phyloP scores from a whole-genome alignment of 2,329 filamentous ascomycete species.

The Cercospora sojina region DNA sequence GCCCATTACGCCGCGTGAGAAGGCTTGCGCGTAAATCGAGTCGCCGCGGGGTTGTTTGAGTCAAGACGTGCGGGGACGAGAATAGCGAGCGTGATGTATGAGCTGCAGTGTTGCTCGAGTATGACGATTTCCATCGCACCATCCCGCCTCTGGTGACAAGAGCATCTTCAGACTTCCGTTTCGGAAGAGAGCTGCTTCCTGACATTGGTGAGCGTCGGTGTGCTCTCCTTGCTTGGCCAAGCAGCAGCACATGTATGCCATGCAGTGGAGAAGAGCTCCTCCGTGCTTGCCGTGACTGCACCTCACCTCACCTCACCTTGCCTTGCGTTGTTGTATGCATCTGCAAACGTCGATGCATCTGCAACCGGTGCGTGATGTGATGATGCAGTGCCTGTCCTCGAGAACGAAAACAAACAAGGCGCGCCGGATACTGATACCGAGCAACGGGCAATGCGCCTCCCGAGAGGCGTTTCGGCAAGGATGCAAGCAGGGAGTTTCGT shows the following conservation, averaged over 20 bases:
- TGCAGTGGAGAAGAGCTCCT: neutral
- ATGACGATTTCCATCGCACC: neutral
- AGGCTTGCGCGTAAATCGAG: neutral
- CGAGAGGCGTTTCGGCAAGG: neutral
- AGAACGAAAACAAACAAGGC: neutral
- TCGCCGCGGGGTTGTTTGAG: neutral
- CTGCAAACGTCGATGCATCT: neutral
- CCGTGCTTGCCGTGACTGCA: neutral
- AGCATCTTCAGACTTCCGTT: neutral
- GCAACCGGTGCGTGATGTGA: neutral
- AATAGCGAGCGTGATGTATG: neutral
- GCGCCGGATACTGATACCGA: conserved; percentile 7
- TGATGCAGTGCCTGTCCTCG: neutral
- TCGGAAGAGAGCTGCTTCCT: neutral
- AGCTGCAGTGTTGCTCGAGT: neutral
- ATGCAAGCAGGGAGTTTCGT: neutral
- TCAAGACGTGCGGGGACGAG: neutral
- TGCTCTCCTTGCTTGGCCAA: conserved; percentile 15
- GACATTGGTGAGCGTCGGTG: neutral
- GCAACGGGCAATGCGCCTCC: neutral
- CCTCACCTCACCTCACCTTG: conserved; percentile 4
- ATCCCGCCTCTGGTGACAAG: neutral
- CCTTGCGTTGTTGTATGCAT: neutral
- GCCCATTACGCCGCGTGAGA: conserved; percentile 22
- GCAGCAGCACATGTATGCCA: neutral